Percentiles rank a stretch among this genome's conserved stretches.
These are phyloP conservation scores for Centrapalus pauciflorus DNA, from an alignment of 129 eudicot species.

Conservation along the genomic window DNA sequence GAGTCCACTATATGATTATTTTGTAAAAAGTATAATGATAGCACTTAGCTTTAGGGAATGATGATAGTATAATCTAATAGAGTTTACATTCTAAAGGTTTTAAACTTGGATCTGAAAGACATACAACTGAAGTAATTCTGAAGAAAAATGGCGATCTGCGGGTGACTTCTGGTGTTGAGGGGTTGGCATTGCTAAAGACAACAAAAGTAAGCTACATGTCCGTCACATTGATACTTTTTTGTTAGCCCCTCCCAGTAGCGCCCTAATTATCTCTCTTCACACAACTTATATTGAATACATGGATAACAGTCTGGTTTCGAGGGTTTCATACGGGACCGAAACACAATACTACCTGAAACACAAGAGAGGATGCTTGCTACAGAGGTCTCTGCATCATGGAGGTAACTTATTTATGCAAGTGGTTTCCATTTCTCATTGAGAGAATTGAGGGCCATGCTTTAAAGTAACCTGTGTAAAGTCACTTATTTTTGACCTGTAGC, in stretches of 20 bases:
- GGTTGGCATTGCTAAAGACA: conserved; percentile 82
- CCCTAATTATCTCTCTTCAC: no score
- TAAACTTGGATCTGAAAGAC: conserved; percentile 96
- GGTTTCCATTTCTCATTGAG: not conserved
- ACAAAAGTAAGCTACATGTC: conserved; percentile 65
- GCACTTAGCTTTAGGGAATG: not conserved
- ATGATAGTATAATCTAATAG: not conserved
- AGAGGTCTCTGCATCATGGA: conserved; percentile 91
- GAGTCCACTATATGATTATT: conserved; percentile 1
- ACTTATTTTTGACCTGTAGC: no score
- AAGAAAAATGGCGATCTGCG: conserved; percentile 57
- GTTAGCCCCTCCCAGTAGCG: no score
- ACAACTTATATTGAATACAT: conserved; percentile 15
- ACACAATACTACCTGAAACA: conserved; percentile 89
- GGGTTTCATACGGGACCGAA: conserved; percentile 82
- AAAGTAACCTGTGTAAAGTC: no score
- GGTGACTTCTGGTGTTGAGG: conserved; percentile 85
- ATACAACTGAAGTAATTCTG: conserved; percentile 64
- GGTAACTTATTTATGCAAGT: conserved; percentile 30
- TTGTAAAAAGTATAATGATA: not conserved
- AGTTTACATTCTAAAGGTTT: conserved; percentile 40
- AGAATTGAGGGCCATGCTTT: no score
- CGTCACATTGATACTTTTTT: no score
- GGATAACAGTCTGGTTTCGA: conserved; percentile 87
- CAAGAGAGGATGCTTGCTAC: conserved; percentile 95